Percentiles rank a stretch among this genome's conserved stretches.
These are phyloP conservation scores for Hortaea sp. DNA, from an alignment of 2,329 filamentous ascomycete genomes.

Conservation along the genomic window DNA sequence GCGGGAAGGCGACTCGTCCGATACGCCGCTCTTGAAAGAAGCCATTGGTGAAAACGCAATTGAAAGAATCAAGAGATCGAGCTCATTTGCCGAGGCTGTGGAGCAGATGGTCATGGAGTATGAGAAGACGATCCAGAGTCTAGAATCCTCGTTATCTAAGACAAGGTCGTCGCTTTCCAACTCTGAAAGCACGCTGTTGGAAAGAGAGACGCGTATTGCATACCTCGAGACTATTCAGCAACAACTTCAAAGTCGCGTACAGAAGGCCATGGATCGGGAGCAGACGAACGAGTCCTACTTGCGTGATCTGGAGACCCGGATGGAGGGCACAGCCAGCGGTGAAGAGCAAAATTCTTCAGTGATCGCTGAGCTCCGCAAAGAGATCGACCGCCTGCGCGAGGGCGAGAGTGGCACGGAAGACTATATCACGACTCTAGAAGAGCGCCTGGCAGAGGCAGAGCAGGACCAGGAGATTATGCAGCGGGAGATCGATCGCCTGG, in stretches of 20 bases:
- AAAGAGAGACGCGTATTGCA: constrained; percentile 87
- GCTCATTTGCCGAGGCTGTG: constrained; percentile 89
- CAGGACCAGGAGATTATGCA: constrained; percentile 96
- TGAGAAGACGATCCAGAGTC: constrained; percentile 91
- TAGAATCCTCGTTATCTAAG: constrained; percentile 83
- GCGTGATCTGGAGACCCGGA: constrained; percentile 78
- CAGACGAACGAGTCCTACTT: constrained; percentile 85
- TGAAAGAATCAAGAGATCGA: constrained; percentile 84
- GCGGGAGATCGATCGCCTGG: constrained; percentile 84
- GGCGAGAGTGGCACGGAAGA: constrained; percentile 87
- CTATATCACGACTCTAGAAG: constrained; percentile 93
- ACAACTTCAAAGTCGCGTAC: constrained; percentile 80
- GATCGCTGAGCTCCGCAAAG: constrained; percentile 78
- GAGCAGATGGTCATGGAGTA: constrained; percentile 96
- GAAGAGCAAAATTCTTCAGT: constrained; percentile 87
- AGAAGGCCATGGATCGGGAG: constrained; percentile 88
- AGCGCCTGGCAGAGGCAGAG: constrained; percentile 87
- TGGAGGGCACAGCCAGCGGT: constrained; percentile 81
- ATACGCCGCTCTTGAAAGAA: constrained; percentile 50
- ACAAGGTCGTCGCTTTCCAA: constrained; percentile 74
- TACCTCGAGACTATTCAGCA: constrained; percentile 87
- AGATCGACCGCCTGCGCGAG: constrained; percentile 76
- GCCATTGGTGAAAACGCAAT: constrained; percentile 67
- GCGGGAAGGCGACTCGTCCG: constrained; percentile 51
- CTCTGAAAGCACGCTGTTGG: constrained; percentile 77